Base-by-base conservation (phyloP, 495 filamentous ascomycete genomes). In the Lasiosphaeris hirsuta region DNA sequence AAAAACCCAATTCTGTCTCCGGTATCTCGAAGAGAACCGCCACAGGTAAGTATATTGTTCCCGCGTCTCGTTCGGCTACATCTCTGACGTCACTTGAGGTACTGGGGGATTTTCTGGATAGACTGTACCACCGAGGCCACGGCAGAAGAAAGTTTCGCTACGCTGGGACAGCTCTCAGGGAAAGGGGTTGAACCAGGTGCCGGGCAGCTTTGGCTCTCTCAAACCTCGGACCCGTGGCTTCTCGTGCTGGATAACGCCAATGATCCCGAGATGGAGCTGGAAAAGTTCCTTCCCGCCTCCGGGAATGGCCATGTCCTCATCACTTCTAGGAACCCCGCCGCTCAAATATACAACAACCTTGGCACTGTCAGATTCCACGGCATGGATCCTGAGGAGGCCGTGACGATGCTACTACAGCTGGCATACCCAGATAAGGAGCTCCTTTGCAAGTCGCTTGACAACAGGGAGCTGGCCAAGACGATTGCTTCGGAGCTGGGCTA, bases 321-420 rank as follows among this genome's bases (percentile, higher is more conserved):
- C 47, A 50, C 47, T n/a, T 36, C 47, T 13, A 50, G 47, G 17
- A 50, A 50, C 33, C 47, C 47, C 18, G 47, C 47, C 17, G 47
- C 47, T 6, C 47, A 50, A 18, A 50, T 37, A n/a, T 33, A 50
- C 34, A 36, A 34, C 34, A 50, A 35, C 23, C 14, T 50, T 36
- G 47, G 47, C 47, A 18, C 47, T n/a, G 34, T 15, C 47, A 50
- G 34, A 36, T 50, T 50, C 18, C 47, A 50, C 14, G 47, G 47
- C 47, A 35, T 50, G 47, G 47, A 50, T 50, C 47, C 47, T 17
- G 47, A 50, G 30, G 47, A 50, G 34, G 47, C 47, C 47, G 47
- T 50, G 47, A 50, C 47, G 18, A 35, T 50, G 34, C 47, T 50
- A n/a, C 10, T 50, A 8, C 47, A 50, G 19, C 17, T 50, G 34